Evolutionary conservation across 2,329 filamentous ascomycete genomes (phyloP).

Genomic region (Cladobotryum mycophilum): DNA sequence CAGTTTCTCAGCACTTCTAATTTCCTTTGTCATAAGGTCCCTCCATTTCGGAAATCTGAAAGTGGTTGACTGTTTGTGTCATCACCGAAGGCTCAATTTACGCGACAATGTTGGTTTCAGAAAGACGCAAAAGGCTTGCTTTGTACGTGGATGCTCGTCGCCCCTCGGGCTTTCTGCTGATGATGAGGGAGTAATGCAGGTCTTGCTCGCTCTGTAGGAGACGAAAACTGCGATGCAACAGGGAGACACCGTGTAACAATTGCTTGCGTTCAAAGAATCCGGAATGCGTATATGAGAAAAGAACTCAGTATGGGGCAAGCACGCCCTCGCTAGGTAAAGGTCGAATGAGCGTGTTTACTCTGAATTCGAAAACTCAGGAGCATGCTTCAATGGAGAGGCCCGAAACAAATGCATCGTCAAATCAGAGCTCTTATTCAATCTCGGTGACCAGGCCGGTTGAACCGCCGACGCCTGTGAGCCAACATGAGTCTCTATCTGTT

Average conservation of each 20-base stretch:
- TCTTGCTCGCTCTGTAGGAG: slow-evolving; percentile 36
- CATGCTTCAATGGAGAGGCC: background rate
- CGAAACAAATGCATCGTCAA: background rate
- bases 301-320: background rate
- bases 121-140: slow-evolving; percentile 21
- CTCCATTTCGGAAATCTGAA: too few species aligned
- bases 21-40: too few species aligned
- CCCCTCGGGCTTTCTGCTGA: background rate
- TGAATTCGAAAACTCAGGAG: background rate
- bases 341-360: background rate
- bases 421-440: background rate
- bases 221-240: slow-evolving; percentile 40
- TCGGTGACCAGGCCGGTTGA: background rate
- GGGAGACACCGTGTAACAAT: slow-evolving; percentile 35
- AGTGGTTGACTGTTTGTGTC: too few species aligned
- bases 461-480: slow-evolving; percentile 9
- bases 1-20: too few species aligned
- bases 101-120: too few species aligned
- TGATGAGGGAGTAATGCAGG: slow-evolving; percentile 16
- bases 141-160: slow-evolving; percentile 15
- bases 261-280: slow-evolving; percentile 32
- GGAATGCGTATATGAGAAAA: slow-evolving; percentile 28
- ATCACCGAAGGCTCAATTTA: too few species aligned
- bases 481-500: slow-evolving; percentile 10
- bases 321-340: background rate